Evolutionary conservation across 1,139 yeast species (phyloP), one percentile per base, ranked within the genome.

Genomic region (Meyerozyma elateridarum): DNA sequence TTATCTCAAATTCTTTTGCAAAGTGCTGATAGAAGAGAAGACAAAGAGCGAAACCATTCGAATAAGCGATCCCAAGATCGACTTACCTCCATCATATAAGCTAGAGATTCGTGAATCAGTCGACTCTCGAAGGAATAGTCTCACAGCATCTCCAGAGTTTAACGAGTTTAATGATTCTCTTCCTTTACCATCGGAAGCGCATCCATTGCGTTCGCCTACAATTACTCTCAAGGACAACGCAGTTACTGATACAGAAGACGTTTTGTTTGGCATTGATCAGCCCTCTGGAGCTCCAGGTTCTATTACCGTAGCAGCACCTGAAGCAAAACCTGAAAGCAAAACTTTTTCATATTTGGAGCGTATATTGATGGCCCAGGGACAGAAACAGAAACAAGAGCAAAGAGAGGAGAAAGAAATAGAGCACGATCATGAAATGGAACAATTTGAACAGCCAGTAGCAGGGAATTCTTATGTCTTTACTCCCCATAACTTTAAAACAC

Each of bases 1-100:
- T 28, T 67, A 61, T 32, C 48, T 67, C 30, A 45, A 61, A 28
- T 55, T 54, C 20, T 56, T 65, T 31, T 64, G 71, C 34, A 49
- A 53, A 30, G 60, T 61, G 1, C 54, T 56, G 38, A 40, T 54
- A 6, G 51, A 51, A 17, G 56, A 53, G 29, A 40, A 42, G 25
- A 36, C 42, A 20, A 41, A 37, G 22, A 11, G 16, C 19, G 22
- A 15, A 14, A 14, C 16, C 6, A 17, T 15, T 1, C 20, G 20
- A 12, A 8, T 13, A 15, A 11, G 4, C 26, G 33, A 16, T 12
- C n/a, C 8, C 2, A 11, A 9, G 6, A 20, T 13, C 9, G 22
- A 26, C n/a, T n/a, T 19, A 19, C 8, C 15, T 15, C 15, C n/a
- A 7, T 16, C 8, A 6, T 8, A 27, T 17, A 11, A 16, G 14